Evolutionary conservation across 73 alveolate genomes (phyloP), one percentile per base, ranked within the genome.

Genomic region (Durusdinium trenchii): DNA sequence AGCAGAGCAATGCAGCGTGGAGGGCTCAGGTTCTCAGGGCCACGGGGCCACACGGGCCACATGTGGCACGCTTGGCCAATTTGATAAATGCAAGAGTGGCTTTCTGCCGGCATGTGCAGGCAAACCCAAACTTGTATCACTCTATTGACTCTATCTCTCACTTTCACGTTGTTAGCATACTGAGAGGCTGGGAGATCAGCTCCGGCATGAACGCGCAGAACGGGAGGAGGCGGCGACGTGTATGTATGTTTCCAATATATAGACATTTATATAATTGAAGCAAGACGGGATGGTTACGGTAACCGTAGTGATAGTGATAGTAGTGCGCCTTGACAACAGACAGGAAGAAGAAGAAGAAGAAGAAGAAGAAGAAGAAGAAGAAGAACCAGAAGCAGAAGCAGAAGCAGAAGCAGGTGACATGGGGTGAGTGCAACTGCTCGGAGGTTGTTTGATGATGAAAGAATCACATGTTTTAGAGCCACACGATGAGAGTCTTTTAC

Each of bases 101-200:
- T 60, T 60, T 23, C 73, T 23, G 18, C 30, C n/a, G 73, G n/a
- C 73, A 60, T 23, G 73, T 2, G 73, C n/a, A 32, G 82, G 67
- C 67, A 54, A 14, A 54, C 10, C 10, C 23, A 62, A 23, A 62
- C 32, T 23, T 40, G 32, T 62, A 12, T 40, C 43, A 23, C 5
- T 35, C 16, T 12, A 40, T 62, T 35, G 23, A 14, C 67, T 10
- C 23, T 26, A 5, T 35, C 76, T 23, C 16, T 62, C 38, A 23
- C 5, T 62, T 7, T 23, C 78, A 62, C 42, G 38, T 5, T n/a
- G n/a, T n/a, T 40, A 14, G 38, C 78, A 20, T 10, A 28, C 16
- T 20, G 62, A 36, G 47, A 86, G 95, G 95, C 83, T 38, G 82
- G 95, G 71, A 7, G 95, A 86, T 23, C 28, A 86, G 95, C 95